These are phyloP conservation scores for Paspalum notatum DNA, from an alignment of 176 grass and related monocot species.

Conservation along the genomic window DNA sequence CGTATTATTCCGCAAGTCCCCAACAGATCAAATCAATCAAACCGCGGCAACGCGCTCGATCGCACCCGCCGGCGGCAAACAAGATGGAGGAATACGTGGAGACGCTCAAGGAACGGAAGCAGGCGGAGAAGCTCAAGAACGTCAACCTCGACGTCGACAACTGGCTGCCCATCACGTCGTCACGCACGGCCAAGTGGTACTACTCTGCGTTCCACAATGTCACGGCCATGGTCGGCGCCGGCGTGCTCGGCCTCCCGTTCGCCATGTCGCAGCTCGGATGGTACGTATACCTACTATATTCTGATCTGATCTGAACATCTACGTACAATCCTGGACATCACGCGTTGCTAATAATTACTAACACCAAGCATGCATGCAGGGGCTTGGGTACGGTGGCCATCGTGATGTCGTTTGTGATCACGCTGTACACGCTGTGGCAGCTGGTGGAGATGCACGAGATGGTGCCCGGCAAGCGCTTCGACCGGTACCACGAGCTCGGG, in stretches of 20 bases:
- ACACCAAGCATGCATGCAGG: constrained; percentile 22
- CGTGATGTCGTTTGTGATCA: constrained; percentile 59
- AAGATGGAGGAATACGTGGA: background rate
- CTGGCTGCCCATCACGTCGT: constrained; percentile 58
- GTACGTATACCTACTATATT: constrained; percentile 18
- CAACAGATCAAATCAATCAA: background rate
- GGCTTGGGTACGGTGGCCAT: constrained; percentile 47
- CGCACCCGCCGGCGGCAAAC: constrained; percentile 13
- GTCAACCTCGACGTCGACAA: constrained; percentile 42
- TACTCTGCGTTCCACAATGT: constrained; percentile 60
- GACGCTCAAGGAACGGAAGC: background rate
- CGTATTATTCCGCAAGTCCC: background rate
- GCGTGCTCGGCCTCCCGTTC: constrained; percentile 65
- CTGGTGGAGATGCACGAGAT: constrained; percentile 81
- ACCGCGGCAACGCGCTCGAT: background rate
- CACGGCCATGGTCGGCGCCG: constrained; percentile 67
- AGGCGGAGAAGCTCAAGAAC: constrained; percentile 12
- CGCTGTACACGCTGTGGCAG: constrained; percentile 73
- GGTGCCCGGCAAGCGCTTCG: constrained; percentile 68
- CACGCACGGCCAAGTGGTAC: constrained; percentile 53
- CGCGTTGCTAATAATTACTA: too few species aligned
- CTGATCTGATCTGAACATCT: too few species aligned
- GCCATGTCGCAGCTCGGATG: constrained; percentile 69
- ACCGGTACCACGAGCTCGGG: constrained; percentile 70
- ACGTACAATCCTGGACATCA: too few species aligned